Percentiles rank a stretch among this genome's conserved stretches.
Evolutionary conservation across 1,139 yeast species (phyloP).

Genomic region (Yamadazyma sp.): DNA sequence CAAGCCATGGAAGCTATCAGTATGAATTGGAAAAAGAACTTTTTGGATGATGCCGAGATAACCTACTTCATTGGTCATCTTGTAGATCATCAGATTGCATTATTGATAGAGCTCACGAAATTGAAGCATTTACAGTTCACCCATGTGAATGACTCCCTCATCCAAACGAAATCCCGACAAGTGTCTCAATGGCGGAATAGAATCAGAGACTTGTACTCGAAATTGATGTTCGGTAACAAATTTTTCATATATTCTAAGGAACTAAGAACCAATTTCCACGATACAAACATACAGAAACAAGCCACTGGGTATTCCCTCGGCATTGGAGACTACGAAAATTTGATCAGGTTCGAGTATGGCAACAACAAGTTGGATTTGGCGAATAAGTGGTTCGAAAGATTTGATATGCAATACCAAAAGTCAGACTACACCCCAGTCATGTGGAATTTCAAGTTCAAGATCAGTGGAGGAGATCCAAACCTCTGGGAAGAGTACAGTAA

Average conservation of each 20-base stretch:
- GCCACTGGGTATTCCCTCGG: conserved; percentile 16
- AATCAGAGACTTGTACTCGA: conserved; percentile 30
- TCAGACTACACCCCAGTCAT: conserved; percentile 29
- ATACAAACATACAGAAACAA: conserved; percentile 2
- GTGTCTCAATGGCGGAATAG: conserved; percentile 14
- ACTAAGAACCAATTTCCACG: conserved; percentile 21
- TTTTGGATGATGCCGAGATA: conserved; percentile 23
- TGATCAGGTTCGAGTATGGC: conserved; percentile 34
- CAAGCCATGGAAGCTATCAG: conserved; percentile 20
- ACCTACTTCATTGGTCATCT: conserved; percentile 25
- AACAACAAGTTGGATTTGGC: conserved; percentile 42
- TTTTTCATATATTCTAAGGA: conserved; percentile 22
- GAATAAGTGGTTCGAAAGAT: conserved; percentile 38
- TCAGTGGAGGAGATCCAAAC: conserved; percentile 35
- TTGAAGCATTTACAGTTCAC: conserved; percentile 2
- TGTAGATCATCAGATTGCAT: conserved; percentile 23
- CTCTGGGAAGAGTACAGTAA: conserved; percentile 29
- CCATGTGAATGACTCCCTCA: conserved; percentile 4
- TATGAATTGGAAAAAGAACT: conserved; percentile 15
- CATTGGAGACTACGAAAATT: conserved; percentile 38
- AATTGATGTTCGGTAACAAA: conserved; percentile 23
- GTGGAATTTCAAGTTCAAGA: conserved; percentile 38
- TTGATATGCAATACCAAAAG: conserved; percentile 25
- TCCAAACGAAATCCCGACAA: conserved; percentile 1
- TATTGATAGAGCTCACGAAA: conserved; percentile 7